Base-by-base conservation (phyloP, 2,329 filamentous ascomycete species). In the Rutstroemia sp. region DNA sequence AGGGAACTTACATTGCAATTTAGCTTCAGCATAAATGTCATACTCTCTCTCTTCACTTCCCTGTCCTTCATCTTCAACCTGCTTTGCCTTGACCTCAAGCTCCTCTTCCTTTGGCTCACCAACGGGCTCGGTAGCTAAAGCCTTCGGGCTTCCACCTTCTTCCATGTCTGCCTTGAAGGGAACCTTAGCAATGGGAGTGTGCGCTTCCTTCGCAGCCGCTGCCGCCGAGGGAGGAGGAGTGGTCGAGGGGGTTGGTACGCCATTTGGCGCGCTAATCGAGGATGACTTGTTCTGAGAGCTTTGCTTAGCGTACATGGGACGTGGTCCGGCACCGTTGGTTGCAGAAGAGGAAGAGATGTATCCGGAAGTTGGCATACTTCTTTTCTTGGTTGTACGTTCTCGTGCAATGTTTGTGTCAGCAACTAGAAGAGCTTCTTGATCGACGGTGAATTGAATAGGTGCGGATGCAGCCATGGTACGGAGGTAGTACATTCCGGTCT, bases 401-500 rank as follows among this genome's bases (percentile, higher is more conserved):
- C 84, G 85, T 63, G 86, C 84, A 48, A 92, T 77, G 65, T 87
- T 89, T 63, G 84, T 89, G 70, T 99, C 94, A 40, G 83, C 83
- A 48, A 96, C 84, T 77, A 91, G 89, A 65, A 99, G 84, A 56
- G 89, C 88, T 74, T 96, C 89, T 75, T 99, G 92, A 71, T 99
- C 94, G 69, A 99, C 94, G 4, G 94, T 99, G 78, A 99, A 99
- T 75, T 99, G 94, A 64, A 99, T 99, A 54, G 94, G 94, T 48
- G 92, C 91, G 17, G 92, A 92, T 38, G 94, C 94, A 61, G 94
- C 94, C 84, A 95, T 94, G 48, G 94, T 99, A 68, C 94, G 90
- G 66, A 99, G 86, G 76, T 99, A 99, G 85, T 99, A 99, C 94
- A 99, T 97, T 78, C 94, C 94, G 38, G 94, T 99, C 87, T 99